Percentiles rank a stretch among this genome's conserved stretches.
Conservation (phyloP, 768 basidiomycete genomes). For the Suillus sp. region DNA sequence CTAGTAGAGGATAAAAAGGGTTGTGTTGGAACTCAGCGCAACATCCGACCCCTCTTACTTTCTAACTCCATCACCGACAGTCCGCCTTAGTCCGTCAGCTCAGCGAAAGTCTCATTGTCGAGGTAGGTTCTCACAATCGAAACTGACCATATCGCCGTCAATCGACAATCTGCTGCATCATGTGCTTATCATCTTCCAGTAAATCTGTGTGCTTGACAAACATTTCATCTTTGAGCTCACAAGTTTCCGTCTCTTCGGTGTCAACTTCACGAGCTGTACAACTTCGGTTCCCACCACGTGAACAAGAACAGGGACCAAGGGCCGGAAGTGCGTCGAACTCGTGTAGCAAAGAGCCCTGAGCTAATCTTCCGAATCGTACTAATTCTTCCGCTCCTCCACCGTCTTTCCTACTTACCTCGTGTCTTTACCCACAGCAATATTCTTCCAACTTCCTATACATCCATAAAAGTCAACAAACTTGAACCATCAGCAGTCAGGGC, state of each 20-base stretch:
- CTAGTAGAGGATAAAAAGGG: constrained; percentile 5
- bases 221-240: constrained; percentile 16
- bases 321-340: constrained; percentile 39
- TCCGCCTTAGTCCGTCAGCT: constrained; percentile 41
- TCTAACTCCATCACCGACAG: constrained; percentile 30
- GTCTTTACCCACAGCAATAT: constrained; percentile 15
- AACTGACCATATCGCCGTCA: not conserved
- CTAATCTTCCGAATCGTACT: constrained; percentile 34
- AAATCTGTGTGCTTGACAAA: not conserved
- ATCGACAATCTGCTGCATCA: constrained; percentile 28
- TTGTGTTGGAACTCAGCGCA: constrained; percentile 30
- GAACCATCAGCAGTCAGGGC: constrained; percentile 34
- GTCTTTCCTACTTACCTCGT: constrained; percentile 15
- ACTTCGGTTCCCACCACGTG: constrained; percentile 41
- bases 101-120: constrained; percentile 36
- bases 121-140: constrained; percentile 21
- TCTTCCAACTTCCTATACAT: constrained; percentile 12
- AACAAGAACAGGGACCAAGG: constrained; percentile 32
- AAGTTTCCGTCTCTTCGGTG: constrained; percentile 20
- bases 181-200: constrained; percentile 18
- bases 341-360: constrained; percentile 36
- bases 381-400: constrained; percentile 31
- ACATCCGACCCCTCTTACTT: constrained; percentile 22
- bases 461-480: constrained; percentile 14
- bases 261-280: constrained; percentile 20